These are phyloP conservation scores for Vanrija sp. DNA, from an alignment of 1,284 basidiomycete genomes.

Conservation along the genomic window DNA sequence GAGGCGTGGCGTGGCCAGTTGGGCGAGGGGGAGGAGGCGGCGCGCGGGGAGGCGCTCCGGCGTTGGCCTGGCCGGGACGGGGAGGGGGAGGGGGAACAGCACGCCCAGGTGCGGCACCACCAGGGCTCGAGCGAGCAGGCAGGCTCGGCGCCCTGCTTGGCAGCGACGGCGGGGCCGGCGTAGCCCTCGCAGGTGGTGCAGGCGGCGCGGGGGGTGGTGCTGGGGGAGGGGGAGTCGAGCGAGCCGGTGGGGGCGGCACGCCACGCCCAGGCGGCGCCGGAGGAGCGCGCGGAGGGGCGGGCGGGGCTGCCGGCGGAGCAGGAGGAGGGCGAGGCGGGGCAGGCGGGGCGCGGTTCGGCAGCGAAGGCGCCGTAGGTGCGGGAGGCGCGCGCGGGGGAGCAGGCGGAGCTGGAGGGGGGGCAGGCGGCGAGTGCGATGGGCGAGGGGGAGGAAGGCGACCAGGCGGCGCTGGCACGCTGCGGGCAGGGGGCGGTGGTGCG, in stretches of 20 bases:
- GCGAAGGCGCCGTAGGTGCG: slow-evolving; percentile 60
- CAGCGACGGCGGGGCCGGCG: slow-evolving; percentile 8
- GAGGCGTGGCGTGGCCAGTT: slow-evolving; percentile 10
- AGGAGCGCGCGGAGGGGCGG: not conserved
- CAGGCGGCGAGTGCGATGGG: slow-evolving; percentile 16
- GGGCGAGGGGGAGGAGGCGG: slow-evolving; percentile 27
- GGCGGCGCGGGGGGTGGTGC: slow-evolving; percentile 45
- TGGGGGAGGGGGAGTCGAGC: slow-evolving; percentile 35
- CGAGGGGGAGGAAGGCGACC: not conserved
- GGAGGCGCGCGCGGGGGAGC: slow-evolving; percentile 61
- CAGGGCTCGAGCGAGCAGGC: not conserved
- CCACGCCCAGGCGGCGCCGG: slow-evolving; percentile 11
- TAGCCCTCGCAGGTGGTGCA: slow-evolving; percentile 21
- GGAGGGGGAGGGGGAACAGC: slow-evolving; percentile 43
- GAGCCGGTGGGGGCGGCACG: slow-evolving; percentile 13
- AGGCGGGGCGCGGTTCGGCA: no score
- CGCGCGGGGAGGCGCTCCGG: slow-evolving; percentile 27
- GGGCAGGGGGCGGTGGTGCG: not conserved
- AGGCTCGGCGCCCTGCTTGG: no score
- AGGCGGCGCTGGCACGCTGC: no score
- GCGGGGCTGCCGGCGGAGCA: slow-evolving; percentile 8
- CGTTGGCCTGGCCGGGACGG: slow-evolving; percentile 32
- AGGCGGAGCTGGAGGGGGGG: slow-evolving; percentile 19
- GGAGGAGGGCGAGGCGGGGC: slow-evolving; percentile 53
- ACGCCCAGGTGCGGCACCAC: slow-evolving; percentile 8